A percentile compares a stretch with the other conserved stretches of the same genome.
Evolutionary conservation across 176 grass and related monocot species (phyloP).

Genomic region (Elymus sibiricus): DNA sequence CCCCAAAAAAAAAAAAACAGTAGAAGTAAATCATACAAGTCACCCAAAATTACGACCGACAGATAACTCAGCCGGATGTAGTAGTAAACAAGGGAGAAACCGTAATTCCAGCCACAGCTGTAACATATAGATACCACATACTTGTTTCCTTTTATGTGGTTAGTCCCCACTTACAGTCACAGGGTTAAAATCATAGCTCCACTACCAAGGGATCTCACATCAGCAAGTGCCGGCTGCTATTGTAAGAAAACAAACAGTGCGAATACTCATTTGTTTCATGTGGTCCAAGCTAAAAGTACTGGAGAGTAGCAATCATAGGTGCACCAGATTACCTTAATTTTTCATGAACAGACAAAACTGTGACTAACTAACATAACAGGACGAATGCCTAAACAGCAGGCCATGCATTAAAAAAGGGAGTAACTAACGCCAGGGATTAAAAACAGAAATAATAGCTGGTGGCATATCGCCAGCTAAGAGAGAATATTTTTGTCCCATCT

Average conservation of each 20-base stretch:
- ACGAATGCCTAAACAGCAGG: slow-evolving; percentile 18
- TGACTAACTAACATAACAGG: not conserved
- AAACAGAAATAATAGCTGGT: slow-evolving; percentile 27
- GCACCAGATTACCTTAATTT: not conserved
- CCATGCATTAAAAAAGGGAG: slow-evolving; percentile 11
- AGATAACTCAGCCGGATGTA: not conserved
- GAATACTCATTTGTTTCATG: not conserved
- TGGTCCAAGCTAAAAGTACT: not conserved
- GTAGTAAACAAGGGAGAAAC: not conserved
- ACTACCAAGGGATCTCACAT: not conserved
- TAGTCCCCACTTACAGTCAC: not conserved
- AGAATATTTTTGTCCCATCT: slow-evolving; percentile 31
- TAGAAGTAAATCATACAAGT: not conserved
- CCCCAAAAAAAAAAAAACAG: too few relatives aligned
- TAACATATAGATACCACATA: not conserved
- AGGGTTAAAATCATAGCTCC: not conserved
- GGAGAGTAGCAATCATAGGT: not conserved
- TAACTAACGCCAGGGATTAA: not conserved
- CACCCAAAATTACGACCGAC: not conserved
- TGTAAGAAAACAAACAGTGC: not conserved
- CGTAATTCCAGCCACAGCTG: not conserved
- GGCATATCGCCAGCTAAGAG: slow-evolving; percentile 38
- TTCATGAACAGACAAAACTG: slow-evolving; percentile 1
- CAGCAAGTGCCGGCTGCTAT: not conserved
- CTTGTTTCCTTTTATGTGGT: not conserved